These are phyloP conservation scores for Ceratobasidium sp. DNA, from an alignment of 1,284 basidiomycete genomes.

Conservation along the genomic window DNA sequence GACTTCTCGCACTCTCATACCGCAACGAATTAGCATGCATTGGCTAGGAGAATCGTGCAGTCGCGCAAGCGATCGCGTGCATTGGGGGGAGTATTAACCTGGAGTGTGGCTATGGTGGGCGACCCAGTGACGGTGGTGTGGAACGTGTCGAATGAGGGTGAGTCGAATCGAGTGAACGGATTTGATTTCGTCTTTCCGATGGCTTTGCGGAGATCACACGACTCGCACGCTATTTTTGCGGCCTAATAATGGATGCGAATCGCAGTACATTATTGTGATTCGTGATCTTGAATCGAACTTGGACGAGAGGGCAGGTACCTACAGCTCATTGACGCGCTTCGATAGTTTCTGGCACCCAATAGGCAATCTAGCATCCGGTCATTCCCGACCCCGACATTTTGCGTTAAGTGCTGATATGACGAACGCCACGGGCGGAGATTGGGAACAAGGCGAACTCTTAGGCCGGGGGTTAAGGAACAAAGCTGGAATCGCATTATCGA, in stretches of 20 bases:
- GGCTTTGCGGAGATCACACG: slow-evolving; percentile 55
- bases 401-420: slow-evolving; percentile 43
- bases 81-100: slow-evolving; percentile 31
- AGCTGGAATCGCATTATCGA: slow-evolving; percentile 59
- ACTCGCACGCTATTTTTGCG: slow-evolving; percentile 61
- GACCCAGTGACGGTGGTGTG: slow-evolving; percentile 52
- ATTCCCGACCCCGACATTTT: slow-evolving; percentile 60
- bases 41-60: slow-evolving; percentile 59
- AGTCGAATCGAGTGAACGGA: slow-evolving; percentile 53
- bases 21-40: slow-evolving; percentile 45
- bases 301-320: slow-evolving; percentile 57
- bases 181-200: background rate
- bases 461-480: slow-evolving; percentile 64
- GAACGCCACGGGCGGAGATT: slow-evolving; percentile 47
- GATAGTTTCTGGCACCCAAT: too few relatives aligned
- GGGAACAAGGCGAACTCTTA: slow-evolving; percentile 57
- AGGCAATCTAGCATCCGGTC: slow-evolving; percentile 55
- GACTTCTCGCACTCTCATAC: slow-evolving; percentile 58
- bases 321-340: background rate
- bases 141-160: slow-evolving; percentile 57
- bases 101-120: slow-evolving; percentile 46
- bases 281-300: slow-evolving; percentile 61
- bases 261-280: slow-evolving; percentile 53
- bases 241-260: slow-evolving; percentile 23
- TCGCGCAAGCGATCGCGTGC: slow-evolving; percentile 49